These are phyloP conservation scores for Vicia villosa DNA, from an alignment of 306 rosid species.

Conservation along the genomic window DNA sequence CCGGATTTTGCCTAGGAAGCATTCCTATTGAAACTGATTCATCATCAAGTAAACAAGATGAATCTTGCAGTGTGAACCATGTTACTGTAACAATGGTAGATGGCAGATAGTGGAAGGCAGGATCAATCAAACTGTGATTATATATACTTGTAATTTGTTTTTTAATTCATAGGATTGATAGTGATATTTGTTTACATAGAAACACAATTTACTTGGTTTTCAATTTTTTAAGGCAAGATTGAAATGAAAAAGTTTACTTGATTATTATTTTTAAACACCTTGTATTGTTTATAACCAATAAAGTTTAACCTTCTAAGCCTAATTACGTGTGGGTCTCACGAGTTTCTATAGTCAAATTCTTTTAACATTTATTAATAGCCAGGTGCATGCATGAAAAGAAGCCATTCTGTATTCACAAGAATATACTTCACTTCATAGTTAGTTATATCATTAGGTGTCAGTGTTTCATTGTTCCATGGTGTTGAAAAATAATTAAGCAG, in stretches of 20 bases:
- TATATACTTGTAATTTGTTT: neutral
- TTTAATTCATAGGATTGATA: neutral
- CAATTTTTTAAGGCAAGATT: neutral
- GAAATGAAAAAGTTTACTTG: neutral
- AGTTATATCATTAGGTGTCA: neutral
- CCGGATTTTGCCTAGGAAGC: conserved; percentile 51
- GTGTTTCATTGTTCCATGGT: neutral
- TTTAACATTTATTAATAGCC: neutral
- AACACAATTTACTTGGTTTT: neutral
- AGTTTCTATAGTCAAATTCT: neutral
- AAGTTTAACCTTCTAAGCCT: conserved; percentile 2
- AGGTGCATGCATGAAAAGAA: conserved; percentile 17
- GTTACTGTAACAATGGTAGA: conserved; percentile 54
- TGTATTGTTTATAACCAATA: too few relatives aligned
- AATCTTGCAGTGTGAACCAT: conserved; percentile 49
- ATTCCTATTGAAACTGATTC: conserved; percentile 45
- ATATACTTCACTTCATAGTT: neutral
- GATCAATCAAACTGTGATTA: neutral
- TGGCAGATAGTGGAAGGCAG: conserved; percentile 44
- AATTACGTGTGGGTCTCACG: neutral
- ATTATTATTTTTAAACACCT: too few relatives aligned
- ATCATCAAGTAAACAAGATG: conserved; percentile 48
- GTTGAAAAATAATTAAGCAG: neutral
- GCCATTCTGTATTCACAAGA: neutral
- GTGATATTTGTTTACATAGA: neutral